Evolutionary conservation across 2,329 filamentous ascomycete genomes (phyloP).

Genomic region (Botrytis aclada): DNA sequence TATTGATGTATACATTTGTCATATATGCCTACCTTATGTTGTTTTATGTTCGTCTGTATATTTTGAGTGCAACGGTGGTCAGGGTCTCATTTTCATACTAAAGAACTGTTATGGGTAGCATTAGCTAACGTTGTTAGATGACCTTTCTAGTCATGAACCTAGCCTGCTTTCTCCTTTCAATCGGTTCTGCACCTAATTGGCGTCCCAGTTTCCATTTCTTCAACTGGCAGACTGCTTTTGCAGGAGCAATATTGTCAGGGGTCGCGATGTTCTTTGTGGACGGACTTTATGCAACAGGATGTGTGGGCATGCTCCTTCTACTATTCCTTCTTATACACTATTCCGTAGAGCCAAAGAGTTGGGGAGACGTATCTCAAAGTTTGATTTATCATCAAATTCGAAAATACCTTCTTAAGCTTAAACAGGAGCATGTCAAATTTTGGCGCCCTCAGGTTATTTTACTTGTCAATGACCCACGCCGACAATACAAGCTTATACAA

Average conservation of each 20-base stretch:
- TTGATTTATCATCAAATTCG: slow-evolving; percentile 85
- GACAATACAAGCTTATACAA: slow-evolving; percentile 78
- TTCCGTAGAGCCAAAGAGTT: slow-evolving; percentile 77
- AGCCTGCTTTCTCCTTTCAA: slow-evolving; percentile 81
- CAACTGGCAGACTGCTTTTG: slow-evolving; percentile 76
- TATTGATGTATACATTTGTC: not conserved
- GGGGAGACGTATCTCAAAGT: slow-evolving; percentile 88
- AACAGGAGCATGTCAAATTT: slow-evolving; percentile 88
- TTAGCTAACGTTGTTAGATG: slow-evolving; percentile 51
- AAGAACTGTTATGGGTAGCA: not conserved
- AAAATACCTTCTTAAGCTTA: slow-evolving; percentile 80
- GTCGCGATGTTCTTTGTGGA: slow-evolving; percentile 89
- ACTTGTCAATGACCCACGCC: slow-evolving; percentile 77
- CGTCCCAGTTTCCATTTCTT: slow-evolving; percentile 87
- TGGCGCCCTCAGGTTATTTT: slow-evolving; percentile 87
- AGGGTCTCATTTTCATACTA: not conserved
- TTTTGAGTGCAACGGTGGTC: not conserved
- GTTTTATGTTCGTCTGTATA: not conserved
- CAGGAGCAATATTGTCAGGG: slow-evolving; percentile 72
- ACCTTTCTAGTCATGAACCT: slow-evolving; percentile 87
- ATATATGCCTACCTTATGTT: not conserved
- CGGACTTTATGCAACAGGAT: slow-evolving; percentile 72
- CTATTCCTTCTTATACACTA: slow-evolving; percentile 85
- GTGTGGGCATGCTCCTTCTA: slow-evolving; percentile 69
- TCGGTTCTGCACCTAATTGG: slow-evolving; percentile 86